These are phyloP conservation scores for Lentinula boryana DNA, from an alignment of 768 basidiomycete genomes.

Conservation along the genomic window DNA sequence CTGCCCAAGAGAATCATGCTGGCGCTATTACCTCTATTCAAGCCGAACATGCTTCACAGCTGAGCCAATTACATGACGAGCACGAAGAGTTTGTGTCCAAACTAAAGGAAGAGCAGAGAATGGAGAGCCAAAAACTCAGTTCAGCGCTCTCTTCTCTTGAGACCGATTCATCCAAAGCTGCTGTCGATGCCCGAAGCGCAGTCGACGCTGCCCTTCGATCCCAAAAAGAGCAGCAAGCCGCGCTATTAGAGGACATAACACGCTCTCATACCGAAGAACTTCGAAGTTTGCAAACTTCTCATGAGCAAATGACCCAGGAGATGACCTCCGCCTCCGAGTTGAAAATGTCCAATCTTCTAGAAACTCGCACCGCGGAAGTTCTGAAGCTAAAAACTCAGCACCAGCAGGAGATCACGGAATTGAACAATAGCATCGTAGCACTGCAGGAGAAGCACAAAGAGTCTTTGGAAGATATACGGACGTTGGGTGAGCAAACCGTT, in stretches of 20 bases:
- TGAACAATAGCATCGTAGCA: conserved; percentile 32
- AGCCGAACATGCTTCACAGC: conserved; percentile 53
- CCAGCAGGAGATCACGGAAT: conserved; percentile 34
- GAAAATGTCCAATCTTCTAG: conserved; percentile 24
- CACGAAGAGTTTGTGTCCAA: conserved; percentile 48
- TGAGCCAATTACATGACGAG: conserved; percentile 57
- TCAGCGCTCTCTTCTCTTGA: conserved; percentile 36
- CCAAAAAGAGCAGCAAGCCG: conserved; percentile 51
- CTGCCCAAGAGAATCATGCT: conserved; percentile 31
- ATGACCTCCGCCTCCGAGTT: conserved; percentile 25
- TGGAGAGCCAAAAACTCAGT: conserved; percentile 44
- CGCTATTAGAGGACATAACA: conserved; percentile 48
- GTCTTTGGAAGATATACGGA: conserved; percentile 32
- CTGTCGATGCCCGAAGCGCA: conserved; percentile 34
- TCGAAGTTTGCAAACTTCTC: conserved; percentile 39
- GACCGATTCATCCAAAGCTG: conserved; percentile 33
- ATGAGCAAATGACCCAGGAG: conserved; percentile 33
- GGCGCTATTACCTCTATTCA: conserved; percentile 47
- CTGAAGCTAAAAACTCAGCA: conserved; percentile 39
- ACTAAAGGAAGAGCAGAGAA: conserved; percentile 47
- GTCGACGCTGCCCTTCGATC: conserved; percentile 40
- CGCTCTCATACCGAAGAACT: conserved; percentile 51
- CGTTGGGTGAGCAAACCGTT: conserved; percentile 29
- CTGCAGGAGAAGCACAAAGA: conserved; percentile 31
- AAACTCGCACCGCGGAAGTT: conserved; percentile 37